These are phyloP conservation scores for Neocucurbitaria cava DNA, from an alignment of 2,329 filamentous ascomycete genomes.

Conservation along the genomic window DNA sequence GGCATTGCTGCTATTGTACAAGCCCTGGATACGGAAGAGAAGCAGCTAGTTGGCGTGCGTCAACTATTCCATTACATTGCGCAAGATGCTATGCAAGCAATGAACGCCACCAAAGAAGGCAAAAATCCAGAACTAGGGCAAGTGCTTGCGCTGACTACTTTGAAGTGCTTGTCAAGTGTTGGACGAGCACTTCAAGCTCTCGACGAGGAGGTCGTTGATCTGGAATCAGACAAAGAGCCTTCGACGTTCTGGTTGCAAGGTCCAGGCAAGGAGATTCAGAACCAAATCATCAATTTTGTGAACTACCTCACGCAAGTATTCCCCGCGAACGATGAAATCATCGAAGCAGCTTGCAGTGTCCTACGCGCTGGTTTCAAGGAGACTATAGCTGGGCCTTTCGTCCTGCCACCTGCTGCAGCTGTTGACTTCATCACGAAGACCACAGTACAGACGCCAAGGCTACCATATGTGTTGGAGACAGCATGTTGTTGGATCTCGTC, in stretches of 20 bases:
- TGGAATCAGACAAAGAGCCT: conserved; percentile 60
- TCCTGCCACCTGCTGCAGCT: conserved; percentile 72
- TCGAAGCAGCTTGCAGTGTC: conserved; percentile 74
- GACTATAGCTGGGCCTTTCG: conserved; percentile 75
- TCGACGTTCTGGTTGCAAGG: conserved; percentile 58
- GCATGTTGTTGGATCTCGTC: conserved; percentile 67
- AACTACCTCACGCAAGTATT: conserved; percentile 62
- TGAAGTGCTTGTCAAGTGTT: conserved; percentile 73
- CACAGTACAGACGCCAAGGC: conserved; percentile 66
- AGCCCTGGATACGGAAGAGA: conserved; percentile 66
- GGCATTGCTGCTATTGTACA: conserved; percentile 80
- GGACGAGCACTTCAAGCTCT: conserved; percentile 75
- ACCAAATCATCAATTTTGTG: conserved; percentile 60
- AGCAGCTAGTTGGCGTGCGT: conserved; percentile 62
- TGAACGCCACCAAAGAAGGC: conserved; percentile 39
- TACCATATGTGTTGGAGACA: conserved; percentile 73
- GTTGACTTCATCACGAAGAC: conserved; percentile 70
- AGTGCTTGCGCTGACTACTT: conserved; percentile 57
- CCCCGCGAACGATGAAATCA: conserved; percentile 68
- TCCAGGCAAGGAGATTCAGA: conserved; percentile 59
- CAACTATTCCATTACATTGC: conserved; percentile 69
- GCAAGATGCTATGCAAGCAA: conserved; percentile 60
- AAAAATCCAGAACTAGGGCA: conserved; percentile 52
- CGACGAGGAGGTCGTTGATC: conserved; percentile 70
- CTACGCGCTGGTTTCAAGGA: conserved; percentile 79